These are phyloP conservation scores for Hemerocallis citrina DNA, from an alignment of 106 monocot genomes.

Conservation along the genomic window DNA sequence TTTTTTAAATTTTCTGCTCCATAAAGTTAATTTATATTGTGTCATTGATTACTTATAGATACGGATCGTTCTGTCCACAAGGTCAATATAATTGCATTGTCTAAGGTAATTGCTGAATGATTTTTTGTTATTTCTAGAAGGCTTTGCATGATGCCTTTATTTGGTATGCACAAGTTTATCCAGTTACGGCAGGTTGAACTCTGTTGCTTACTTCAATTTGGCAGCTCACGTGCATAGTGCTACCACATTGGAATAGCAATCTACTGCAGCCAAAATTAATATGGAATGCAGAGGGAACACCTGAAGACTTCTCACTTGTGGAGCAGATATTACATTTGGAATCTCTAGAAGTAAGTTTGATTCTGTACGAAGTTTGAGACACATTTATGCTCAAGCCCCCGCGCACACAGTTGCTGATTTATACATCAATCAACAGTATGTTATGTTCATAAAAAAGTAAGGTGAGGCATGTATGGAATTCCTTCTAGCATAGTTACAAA, in stretches of 20 bases:
- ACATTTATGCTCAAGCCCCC: too few species aligned
- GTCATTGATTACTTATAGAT: background rate
- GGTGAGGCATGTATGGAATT: too few species aligned
- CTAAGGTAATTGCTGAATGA: background rate
- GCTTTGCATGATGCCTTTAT: background rate
- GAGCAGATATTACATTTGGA: conserved; percentile 77
- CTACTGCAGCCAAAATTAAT: conserved; percentile 82
- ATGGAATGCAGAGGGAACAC: conserved; percentile 83
- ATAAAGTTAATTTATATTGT: background rate
- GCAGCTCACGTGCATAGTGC: conserved; percentile 82
- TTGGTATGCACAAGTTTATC: background rate
- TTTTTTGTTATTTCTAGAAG: background rate
- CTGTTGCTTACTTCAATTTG: conserved; percentile 7
- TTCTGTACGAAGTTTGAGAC: conserved; percentile 1
- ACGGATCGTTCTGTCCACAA: background rate
- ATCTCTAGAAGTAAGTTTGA: conserved; percentile 20
- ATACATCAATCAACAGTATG: too few species aligned
- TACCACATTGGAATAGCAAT: conserved; percentile 41
- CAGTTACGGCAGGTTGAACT: background rate
- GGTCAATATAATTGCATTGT: conserved; percentile 9
- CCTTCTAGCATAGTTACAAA: too few species aligned
- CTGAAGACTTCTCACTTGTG: conserved; percentile 49
- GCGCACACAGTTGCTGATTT: too few species aligned
- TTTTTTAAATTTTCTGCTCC: background rate
- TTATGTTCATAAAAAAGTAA: too few species aligned